These are phyloP conservation scores for Neohortaea acidophila DNA, from an alignment of 495 filamentous ascomycete species.

Conservation along the genomic window DNA sequence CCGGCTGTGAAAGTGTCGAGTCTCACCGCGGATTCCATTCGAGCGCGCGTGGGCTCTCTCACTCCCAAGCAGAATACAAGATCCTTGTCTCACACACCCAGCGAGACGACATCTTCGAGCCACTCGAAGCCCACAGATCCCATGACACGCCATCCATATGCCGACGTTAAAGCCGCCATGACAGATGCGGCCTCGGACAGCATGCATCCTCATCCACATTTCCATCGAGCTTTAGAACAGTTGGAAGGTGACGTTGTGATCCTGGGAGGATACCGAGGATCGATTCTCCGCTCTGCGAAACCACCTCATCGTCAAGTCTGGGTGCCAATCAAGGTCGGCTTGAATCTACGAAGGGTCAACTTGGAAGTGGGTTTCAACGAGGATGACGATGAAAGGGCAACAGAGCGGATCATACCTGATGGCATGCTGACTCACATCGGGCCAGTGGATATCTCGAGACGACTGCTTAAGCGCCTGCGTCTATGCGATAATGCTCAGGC, in stretches of 20 bases:
- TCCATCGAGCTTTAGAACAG: slow-evolving; percentile 51
- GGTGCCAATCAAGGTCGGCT: slow-evolving; percentile 85
- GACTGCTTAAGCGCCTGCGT: slow-evolving; percentile 62
- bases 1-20: slow-evolving; percentile 22
- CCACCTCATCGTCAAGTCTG: slow-evolving; percentile 71
- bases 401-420: slow-evolving; percentile 60
- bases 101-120: neutral
- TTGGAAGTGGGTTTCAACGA: slow-evolving; percentile 71
- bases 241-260: slow-evolving; percentile 77
- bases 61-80: neutral
- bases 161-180: slow-evolving; percentile 9
- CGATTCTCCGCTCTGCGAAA: slow-evolving; percentile 70
- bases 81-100: neutral
- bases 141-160: slow-evolving; percentile 7
- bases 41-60: slow-evolving; percentile 4
- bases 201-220: slow-evolving; percentile 30
- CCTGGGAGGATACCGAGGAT: slow-evolving; percentile 83
- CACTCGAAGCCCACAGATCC: slow-evolving; percentile 6
- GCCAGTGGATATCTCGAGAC: slow-evolving; percentile 74
- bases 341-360: slow-evolving; percentile 85
- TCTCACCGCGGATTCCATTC: slow-evolving; percentile 13
- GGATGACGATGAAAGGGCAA: slow-evolving; percentile 77
- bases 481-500: slow-evolving; percentile 54
- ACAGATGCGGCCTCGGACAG: slow-evolving; percentile 14
- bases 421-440: slow-evolving; percentile 85